A percentile compares a stretch with the other conserved stretches of the same genome.
These are phyloP conservation scores for Exophiala phaeomuriformis DNA, from an alignment of 2,329 filamentous ascomycete genomes.

Conservation along the genomic window DNA sequence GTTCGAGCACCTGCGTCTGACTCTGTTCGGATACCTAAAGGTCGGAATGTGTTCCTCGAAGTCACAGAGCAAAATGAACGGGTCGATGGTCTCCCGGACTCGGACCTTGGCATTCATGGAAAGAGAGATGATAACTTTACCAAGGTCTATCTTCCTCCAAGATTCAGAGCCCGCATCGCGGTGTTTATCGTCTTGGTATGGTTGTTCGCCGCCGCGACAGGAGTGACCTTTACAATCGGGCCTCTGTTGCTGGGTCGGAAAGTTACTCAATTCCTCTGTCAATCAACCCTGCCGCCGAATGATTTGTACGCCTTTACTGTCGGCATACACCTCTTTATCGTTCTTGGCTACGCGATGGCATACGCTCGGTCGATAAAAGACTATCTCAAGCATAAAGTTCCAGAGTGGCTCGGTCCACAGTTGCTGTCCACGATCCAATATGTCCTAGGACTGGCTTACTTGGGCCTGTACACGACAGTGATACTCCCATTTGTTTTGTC, in stretches of 20 bases:
- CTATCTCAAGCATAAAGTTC: slow-evolving; percentile 11
- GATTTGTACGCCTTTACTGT: slow-evolving; percentile 95
- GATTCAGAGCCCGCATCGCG: slow-evolving; percentile 71
- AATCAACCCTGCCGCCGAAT: slow-evolving; percentile 67
- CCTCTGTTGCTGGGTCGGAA: slow-evolving; percentile 78
- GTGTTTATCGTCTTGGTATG: slow-evolving; percentile 85
- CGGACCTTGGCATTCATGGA: slow-evolving; percentile 51
- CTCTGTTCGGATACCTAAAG: slow-evolving; percentile 87
- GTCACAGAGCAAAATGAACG: slow-evolving; percentile 61
- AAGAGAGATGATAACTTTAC: slow-evolving; percentile 57
- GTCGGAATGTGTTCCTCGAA: slow-evolving; percentile 69
- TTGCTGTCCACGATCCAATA: slow-evolving; percentile 26
- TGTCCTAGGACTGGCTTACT: slow-evolving; percentile 58
- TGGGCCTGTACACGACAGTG: slow-evolving; percentile 66
- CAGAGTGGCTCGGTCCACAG: slow-evolving; percentile 18
- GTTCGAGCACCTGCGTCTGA: slow-evolving; percentile 92
- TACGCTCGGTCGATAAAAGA: slow-evolving; percentile 34
- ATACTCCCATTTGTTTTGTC: slow-evolving; percentile 75
- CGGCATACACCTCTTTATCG: slow-evolving; percentile 74
- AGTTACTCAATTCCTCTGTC: slow-evolving; percentile 67
- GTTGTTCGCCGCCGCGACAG: slow-evolving; percentile 83
- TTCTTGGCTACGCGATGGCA: slow-evolving; percentile 54
- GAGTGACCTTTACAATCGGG: slow-evolving; percentile 75
- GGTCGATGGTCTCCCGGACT: slow-evolving; percentile 52
- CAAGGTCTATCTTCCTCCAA: slow-evolving; percentile 73